These are phyloP conservation scores for Coniochaeta hoffmannii DNA, from an alignment of 2,329 filamentous ascomycete species.

Conservation along the genomic window DNA sequence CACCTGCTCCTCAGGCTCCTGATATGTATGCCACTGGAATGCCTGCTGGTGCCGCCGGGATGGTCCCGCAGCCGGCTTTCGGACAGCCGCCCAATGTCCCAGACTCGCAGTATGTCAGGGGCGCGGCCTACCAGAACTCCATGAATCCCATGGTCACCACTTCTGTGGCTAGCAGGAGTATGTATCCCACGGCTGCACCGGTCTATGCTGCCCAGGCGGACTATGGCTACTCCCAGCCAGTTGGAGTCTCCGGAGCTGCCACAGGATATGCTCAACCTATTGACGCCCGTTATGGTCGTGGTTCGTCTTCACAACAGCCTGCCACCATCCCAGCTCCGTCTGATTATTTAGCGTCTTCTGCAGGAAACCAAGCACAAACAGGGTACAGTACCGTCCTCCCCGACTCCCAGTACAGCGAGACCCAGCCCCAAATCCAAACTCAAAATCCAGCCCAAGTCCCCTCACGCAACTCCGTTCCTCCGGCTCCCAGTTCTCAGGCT, in stretches of 20 bases:
- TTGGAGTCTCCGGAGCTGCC: conserved; percentile 9
- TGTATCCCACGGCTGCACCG: conserved; percentile 11
- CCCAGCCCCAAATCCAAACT: conserved; percentile 20
- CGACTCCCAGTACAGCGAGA: conserved; percentile 45
- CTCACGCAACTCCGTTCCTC: conserved; percentile 27
- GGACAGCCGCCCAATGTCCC: background rate
- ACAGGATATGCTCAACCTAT: conserved; percentile 25
- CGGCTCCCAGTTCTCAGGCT: conserved; percentile 24
- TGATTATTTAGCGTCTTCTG: conserved; percentile 46
- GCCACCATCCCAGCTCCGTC: conserved; percentile 19
- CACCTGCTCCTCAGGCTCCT: background rate
- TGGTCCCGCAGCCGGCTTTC: conserved; percentile 1
- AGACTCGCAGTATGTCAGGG: background rate
- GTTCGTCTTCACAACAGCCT: conserved; percentile 39
- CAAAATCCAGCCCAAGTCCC: conserved; percentile 11
- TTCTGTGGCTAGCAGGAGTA: background rate
- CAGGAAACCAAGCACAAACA: conserved; percentile 30
- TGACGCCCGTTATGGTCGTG: conserved; percentile 52
- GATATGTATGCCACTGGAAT: conserved; percentile 5
- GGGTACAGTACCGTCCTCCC: conserved; percentile 33
- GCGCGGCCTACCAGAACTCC: conserved; percentile 6
- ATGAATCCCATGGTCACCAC: conserved; percentile 7
- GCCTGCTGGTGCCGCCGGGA: background rate
- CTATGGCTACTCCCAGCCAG: conserved; percentile 21
- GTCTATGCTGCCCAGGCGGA: conserved; percentile 19